Conservation (phyloP, 2,329 filamentous ascomycete species). For the Claviceps humidiphila region DNA sequence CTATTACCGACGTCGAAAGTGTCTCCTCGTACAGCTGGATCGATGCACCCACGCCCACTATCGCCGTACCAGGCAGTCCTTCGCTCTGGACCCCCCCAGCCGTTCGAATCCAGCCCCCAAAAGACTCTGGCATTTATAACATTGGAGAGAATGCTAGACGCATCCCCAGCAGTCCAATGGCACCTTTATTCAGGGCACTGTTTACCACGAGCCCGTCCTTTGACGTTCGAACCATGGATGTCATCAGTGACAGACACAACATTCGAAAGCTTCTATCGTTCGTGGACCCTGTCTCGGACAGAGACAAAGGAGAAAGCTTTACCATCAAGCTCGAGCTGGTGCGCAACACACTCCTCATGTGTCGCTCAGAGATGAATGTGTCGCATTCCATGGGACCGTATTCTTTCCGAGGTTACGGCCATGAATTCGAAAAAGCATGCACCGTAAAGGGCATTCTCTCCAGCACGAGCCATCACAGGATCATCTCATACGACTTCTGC, state of each 20-base stretch:
- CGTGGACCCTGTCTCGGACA: slow-evolving; percentile 16
- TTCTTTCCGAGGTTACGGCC: slow-evolving; percentile 28
- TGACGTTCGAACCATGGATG: slow-evolving; percentile 23
- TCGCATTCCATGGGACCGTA: slow-evolving; percentile 16
- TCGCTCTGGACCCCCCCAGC: slow-evolving; percentile 21
- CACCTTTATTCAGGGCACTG: slow-evolving; percentile 32
- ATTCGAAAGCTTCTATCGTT: slow-evolving; percentile 35
- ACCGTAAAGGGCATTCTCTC: slow-evolving; percentile 20
- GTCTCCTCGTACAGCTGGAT: slow-evolving; percentile 39
- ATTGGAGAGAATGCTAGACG: slow-evolving; percentile 32
- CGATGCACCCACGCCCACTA: slow-evolving; percentile 25
- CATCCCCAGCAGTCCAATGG: slow-evolving; percentile 28
- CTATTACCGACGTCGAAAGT: slow-evolving; percentile 24
- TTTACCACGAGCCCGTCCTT: slow-evolving; percentile 24
- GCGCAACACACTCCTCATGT: slow-evolving; percentile 24
- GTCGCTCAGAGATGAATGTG: slow-evolving; percentile 19
- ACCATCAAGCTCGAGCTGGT: slow-evolving; percentile 27
- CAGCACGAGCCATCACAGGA: slow-evolving; percentile 20
- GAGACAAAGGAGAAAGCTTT: slow-evolving; percentile 20
- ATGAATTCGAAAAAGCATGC: slow-evolving; percentile 31
- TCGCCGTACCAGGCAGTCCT: slow-evolving; percentile 28
- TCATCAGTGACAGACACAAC: slow-evolving; percentile 34
- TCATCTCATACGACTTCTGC: no score
- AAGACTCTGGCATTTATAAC: slow-evolving; percentile 28
- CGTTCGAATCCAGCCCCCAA: slow-evolving; percentile 12